Evolutionary conservation across 257 asterid species (phyloP).

Genomic region (Capsicum rhomboideum): DNA sequence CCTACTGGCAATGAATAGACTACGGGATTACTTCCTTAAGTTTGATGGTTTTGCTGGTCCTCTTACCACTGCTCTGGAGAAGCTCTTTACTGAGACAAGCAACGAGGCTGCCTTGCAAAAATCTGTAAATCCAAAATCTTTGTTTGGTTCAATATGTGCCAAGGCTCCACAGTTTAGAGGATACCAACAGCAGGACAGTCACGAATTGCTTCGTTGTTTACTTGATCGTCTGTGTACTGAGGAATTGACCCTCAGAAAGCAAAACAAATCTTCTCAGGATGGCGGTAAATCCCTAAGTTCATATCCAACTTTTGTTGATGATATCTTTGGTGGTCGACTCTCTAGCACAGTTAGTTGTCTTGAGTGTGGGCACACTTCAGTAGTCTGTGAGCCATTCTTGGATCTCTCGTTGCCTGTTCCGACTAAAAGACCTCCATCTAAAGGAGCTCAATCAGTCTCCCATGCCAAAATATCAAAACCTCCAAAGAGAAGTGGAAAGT

Average conservation of each 20-base stretch:
- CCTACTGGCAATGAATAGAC: slow-evolving; percentile 48
- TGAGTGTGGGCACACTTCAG: slow-evolving; percentile 76
- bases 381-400: slow-evolving; percentile 66
- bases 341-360: slow-evolving; percentile 70
- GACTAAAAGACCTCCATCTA: slow-evolving; percentile 55
- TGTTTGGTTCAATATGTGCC: slow-evolving; percentile 61
- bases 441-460: slow-evolving; percentile 28
- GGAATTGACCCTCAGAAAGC: slow-evolving; percentile 42
- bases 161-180: slow-evolving; percentile 92
- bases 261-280: slow-evolving; percentile 19
- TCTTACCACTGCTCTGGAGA: slow-evolving; percentile 53
- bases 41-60: slow-evolving; percentile 67
- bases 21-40: slow-evolving; percentile 44
- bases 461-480: slow-evolving; percentile 63
- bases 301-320: slow-evolving; percentile 54
- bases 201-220: slow-evolving; percentile 81
- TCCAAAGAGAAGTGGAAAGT: slow-evolving; percentile 47
- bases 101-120: slow-evolving; percentile 35
- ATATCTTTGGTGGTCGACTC: slow-evolving; percentile 81
- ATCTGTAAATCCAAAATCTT: slow-evolving; percentile 54
- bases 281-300: slow-evolving; percentile 18
- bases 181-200: slow-evolving; percentile 92
- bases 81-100: slow-evolving; percentile 47
- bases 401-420: slow-evolving; percentile 92
- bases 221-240: slow-evolving; percentile 72